Base-by-base conservation (phyloP, 1,139 yeast species). In the Suhomyces wounanorum region DNA sequence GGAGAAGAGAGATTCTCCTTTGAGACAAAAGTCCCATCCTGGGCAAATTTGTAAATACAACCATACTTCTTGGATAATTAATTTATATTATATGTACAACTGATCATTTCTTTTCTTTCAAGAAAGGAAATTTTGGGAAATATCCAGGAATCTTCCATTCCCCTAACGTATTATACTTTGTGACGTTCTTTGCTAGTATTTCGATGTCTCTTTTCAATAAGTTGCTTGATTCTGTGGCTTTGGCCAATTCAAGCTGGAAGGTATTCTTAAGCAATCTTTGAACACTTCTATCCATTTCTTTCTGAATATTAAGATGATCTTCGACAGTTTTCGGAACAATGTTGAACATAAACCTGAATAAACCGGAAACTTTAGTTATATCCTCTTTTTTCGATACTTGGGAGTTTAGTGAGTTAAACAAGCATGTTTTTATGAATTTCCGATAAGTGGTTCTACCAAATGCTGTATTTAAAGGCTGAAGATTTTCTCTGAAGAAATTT, bases 141-240 rank as follows among this genome's bases (percentile, higher is more conserved):
- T 54, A 56, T 18, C 58, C 56, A 8, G 57, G 58, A 3, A 55
- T 44, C 37, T 49, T 45, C 48, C 50, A 45, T 30, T 50, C 55
- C 2, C 41, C 52, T 30, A 55, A 30, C 8, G 55, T 45, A 33
- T 51, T 52, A 40, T 31, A 45, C 8, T 33, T 28, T 16, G 43
- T 41, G n/a, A 50, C 54, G 3, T 30, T 43, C 8, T 41, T 47
- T n/a, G 42, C 17, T 13, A 45, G 87, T 89, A 69, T 84, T 82
- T 59, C 58, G 87, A 76, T 45, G 83, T 83, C 55, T 77, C 71
- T 59, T 88, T 75, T 50, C 87, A 73, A 55, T 83, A 89, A 66
- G 84, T 85, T 72, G 86, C 88, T 63, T 87, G 79, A 28, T 86
- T 72, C 70, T 1, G 46, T 88, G 86, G 68, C 89, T 92, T 65